Evolutionary conservation across 2,329 filamentous ascomycete species (phyloP).

Genomic region (Claviceps quebecensis): DNA sequence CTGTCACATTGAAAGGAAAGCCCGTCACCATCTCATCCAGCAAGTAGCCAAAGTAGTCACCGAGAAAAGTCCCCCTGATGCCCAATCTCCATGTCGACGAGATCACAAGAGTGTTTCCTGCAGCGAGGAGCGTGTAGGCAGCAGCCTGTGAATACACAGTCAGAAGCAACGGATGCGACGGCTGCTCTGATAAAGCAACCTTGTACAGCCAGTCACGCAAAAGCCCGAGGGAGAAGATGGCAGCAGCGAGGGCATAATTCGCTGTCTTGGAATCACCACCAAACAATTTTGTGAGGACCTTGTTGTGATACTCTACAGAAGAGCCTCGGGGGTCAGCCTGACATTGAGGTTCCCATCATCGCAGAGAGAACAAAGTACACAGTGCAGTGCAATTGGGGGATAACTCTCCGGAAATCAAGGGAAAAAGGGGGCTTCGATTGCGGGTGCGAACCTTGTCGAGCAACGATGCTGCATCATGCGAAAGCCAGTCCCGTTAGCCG

Average conservation of each 20-base stretch:
- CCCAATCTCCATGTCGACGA: constrained; percentile 85
- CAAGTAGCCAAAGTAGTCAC: constrained; percentile 96
- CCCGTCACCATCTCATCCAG: constrained; percentile 91
- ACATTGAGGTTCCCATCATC: constrained; percentile 7
- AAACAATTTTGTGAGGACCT: constrained; percentile 76
- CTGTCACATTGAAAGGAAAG: constrained; percentile 88
- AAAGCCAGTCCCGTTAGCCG: constrained; percentile 1
- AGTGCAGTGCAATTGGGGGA: no score
- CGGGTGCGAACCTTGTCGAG: constrained; percentile 51
- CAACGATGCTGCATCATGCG: constrained; percentile 49
- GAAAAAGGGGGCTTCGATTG: background rate
- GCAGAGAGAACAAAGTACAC: constrained; percentile 1
- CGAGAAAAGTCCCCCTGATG: constrained; percentile 88
- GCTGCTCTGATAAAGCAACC: constrained; percentile 61
- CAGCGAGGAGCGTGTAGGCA: constrained; percentile 56
- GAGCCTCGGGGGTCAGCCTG: constrained; percentile 3
- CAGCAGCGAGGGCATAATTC: constrained; percentile 78
- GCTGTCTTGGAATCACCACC: constrained; percentile 62
- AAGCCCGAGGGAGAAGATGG: constrained; percentile 86
- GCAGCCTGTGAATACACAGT: constrained; percentile 43
- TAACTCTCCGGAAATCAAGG: background rate
- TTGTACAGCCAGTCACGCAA: constrained; percentile 82
- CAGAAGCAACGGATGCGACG: constrained; percentile 59
- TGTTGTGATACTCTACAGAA: constrained; percentile 71
- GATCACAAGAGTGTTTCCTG: constrained; percentile 74